Evolutionary conservation across 2,329 filamentous ascomycete species (phyloP), one percentile per base, ranked within the genome.

Genomic region (Penicillium glabrum): DNA sequence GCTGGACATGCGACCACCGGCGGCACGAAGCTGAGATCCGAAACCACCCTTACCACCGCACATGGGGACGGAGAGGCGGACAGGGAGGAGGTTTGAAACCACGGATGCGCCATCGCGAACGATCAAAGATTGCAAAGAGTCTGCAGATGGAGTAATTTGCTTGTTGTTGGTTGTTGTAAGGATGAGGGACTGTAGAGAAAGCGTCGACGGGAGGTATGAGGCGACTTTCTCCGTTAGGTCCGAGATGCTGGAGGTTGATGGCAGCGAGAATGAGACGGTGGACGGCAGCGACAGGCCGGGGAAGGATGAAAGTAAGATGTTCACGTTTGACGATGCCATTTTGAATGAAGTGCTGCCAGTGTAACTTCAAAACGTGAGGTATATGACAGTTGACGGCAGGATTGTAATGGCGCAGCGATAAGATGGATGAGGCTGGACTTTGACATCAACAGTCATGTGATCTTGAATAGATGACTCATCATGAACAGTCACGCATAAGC

Each of bases 1-100:
- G n/a, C 90, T 93, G 2, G 92, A 96, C 95, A 99, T 99, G 78
- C 96, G 93, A 41, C 96, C 95, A 71, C 96, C 95, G 3, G 95
- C 95, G 0, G 96, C 95, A 70, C 96, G 91, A 37, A 99, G 86
- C 75, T 99, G 96, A 1, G 93, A 98, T 53, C 95, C 95, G 72
- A 99, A 99, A 69, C 95, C 95, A 75, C 95, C 95, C 73, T 99
- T 99, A 72, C 96, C 96, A 79, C 96, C 95, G 66, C 89, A 90
- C 39, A 97, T 79, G 6, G 89, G 89, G 1, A 88, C 81, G 7
- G 87, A 88, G 29, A 99, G 85, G 53, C 92, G 90, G 4, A 99
- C 83, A 0, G 92, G 88, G 16, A 99, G 82, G 63, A 98, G 88
- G 33, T 86, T 86, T 79, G 89, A 85, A 52, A 83, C 61, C 5